Percentiles rank a stretch among this genome's conserved stretches.
phyloP scores from a whole-genome alignment of 75 land plant species.

The Picea glauca region DNA sequence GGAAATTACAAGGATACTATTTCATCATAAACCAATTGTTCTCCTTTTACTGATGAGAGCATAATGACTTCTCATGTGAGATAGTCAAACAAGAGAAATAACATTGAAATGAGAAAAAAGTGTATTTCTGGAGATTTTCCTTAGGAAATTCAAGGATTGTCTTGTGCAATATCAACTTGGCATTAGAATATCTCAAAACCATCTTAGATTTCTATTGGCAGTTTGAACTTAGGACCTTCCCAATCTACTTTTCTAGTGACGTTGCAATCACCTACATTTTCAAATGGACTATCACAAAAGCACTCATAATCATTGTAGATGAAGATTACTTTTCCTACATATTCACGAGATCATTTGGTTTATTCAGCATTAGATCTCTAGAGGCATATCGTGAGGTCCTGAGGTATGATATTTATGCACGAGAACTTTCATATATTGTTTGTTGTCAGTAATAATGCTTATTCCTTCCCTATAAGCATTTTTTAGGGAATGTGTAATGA shows the following conservation, averaged over 20 bases:
- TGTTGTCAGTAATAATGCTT: too few relatives aligned
- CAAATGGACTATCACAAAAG: neutral
- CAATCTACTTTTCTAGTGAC: neutral
- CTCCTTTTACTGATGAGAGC: slow-evolving; percentile 3
- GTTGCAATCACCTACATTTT: neutral
- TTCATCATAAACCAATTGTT: neutral
- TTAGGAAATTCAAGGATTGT: slow-evolving; percentile 5
- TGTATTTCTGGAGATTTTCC: slow-evolving; percentile 3
- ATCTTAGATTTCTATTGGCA: neutral
- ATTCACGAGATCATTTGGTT: too few relatives aligned
- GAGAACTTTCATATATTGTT: too few relatives aligned
- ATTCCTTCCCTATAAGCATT: too few relatives aligned
- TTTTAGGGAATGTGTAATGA: too few relatives aligned
- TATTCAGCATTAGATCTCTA: too few relatives aligned
- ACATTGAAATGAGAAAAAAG: neutral
- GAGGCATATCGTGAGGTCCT: too few relatives aligned
- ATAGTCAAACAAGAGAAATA: neutral
- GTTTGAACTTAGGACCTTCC: neutral
- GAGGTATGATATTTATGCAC: too few relatives aligned
- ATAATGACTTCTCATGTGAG: neutral
- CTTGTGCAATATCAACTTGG: slow-evolving; percentile 4
- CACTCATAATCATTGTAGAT: neutral
- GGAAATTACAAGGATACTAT: neutral
- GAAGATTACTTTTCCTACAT: too few relatives aligned
- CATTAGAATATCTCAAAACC: neutral